Conservation (phyloP, 31 red algal species). For the Endocladia muricata region DNA sequence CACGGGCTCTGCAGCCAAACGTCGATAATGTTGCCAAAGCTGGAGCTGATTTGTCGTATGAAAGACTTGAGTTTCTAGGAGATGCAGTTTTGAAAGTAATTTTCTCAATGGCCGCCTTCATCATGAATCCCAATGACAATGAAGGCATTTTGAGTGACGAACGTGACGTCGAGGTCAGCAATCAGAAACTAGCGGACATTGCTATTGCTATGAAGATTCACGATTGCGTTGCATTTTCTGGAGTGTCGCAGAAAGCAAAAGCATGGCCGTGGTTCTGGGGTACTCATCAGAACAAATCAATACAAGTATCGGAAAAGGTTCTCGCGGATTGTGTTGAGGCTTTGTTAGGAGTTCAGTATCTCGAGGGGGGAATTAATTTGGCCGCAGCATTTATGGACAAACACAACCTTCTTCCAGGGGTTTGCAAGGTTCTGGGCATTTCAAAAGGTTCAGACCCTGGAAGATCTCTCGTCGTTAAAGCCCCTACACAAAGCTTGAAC, state of each 20-base stretch:
- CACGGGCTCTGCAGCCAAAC: conserved; percentile 71
- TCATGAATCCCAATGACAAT: conserved; percentile 42
- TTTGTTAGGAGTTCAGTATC: conserved; percentile 68
- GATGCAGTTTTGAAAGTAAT: conserved; percentile 81
- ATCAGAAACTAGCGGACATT: conserved; percentile 47
- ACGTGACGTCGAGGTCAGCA: conserved; percentile 68
- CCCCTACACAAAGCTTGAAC: conserved; percentile 11
- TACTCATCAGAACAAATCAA: conserved; percentile 30
- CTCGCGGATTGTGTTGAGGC: conserved; percentile 84
- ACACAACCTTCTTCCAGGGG: conserved; percentile 26
- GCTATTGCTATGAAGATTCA: conserved; percentile 68
- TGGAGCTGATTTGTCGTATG: conserved; percentile 51
- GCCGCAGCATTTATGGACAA: conserved; percentile 54
- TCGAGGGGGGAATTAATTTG: conserved; percentile 42
- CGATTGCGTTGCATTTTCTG: conserved; percentile 66
- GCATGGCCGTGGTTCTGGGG: conserved; percentile 76
- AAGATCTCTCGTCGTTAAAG: conserved; percentile 1
- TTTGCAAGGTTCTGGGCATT: conserved; percentile 34
- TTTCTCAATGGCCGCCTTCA: conserved; percentile 61
- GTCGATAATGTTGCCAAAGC: conserved; percentile 52
- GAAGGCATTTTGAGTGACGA: conserved; percentile 69
- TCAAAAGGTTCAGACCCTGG: background rate
- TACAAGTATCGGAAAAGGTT: conserved; percentile 61
- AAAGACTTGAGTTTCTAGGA: conserved; percentile 76
- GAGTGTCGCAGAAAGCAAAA: conserved; percentile 54